Evolutionary conservation across 129 eudicot species (phyloP).

Genomic region (Gnaphalium uliginosum): DNA sequence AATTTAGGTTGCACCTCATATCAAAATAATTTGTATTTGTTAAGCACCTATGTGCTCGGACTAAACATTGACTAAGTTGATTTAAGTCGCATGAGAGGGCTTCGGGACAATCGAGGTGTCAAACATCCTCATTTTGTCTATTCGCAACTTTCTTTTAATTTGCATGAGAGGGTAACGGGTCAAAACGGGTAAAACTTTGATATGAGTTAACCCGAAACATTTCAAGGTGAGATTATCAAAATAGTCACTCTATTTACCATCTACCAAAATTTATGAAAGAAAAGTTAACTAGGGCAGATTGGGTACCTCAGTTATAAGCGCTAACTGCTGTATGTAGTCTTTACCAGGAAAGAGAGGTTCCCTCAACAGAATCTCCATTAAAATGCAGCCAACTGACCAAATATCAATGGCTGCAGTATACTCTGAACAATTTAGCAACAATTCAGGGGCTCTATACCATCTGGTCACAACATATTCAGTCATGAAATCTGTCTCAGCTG

Average conservation of each 20-base stretch:
- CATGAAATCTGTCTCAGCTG: conserved; percentile 86
- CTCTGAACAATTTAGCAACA: conserved; percentile 82
- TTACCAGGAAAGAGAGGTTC: conserved; percentile 90
- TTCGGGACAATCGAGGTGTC: not conserved
- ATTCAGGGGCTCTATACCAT: conserved; percentile 95
- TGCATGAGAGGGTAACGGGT: not conserved
- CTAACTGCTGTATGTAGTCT: conserved; percentile 85
- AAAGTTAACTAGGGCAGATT: not conserved
- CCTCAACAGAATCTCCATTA: conserved; percentile 83
- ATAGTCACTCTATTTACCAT: not conserved
- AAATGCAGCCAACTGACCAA: conserved; percentile 96
- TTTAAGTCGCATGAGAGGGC: not conserved
- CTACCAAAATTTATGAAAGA: not conserved
- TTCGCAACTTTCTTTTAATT: not conserved
- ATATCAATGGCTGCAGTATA: conserved; percentile 94
- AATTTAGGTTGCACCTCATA: too few relatives aligned
- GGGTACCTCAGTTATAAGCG: conserved; percentile 79
- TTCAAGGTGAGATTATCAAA: not conserved
- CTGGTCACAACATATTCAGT: conserved; percentile 94
- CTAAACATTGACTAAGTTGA: too few relatives aligned
- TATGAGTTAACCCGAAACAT: not conserved
- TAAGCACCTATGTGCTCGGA: not conserved
- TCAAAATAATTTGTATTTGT: not conserved
- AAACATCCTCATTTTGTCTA: not conserved
- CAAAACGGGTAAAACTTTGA: not conserved